Evolutionary conservation across 352 stramenopile species (phyloP), one percentile per base, ranked within the genome.

Genomic region (Globisporangium alternatum): DNA sequence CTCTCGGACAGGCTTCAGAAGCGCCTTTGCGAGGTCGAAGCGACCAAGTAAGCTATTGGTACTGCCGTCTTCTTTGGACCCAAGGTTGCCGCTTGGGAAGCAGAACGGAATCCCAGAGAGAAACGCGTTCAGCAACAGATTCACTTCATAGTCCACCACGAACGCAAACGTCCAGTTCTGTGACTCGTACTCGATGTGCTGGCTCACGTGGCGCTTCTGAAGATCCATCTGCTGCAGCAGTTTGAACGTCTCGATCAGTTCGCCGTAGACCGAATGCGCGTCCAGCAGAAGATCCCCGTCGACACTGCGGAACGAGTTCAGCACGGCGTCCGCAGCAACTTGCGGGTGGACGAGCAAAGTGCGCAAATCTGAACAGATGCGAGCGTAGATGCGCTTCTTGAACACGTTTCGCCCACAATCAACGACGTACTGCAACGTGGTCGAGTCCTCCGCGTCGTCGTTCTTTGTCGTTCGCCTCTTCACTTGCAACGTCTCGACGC

Each of bases 101-200:
- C 79, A 89, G 19, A 75, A 71, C 37, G 80, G 78, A 8, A 92
- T 71, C 0, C 81, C 78, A 13, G 75, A 76, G 13, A 90, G 64
- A 60, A 92, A 90, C 21, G 83, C 78, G 39, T 74, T 77, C 9
- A 92, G 70, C 19, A 95, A 64, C n/a, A 93, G 59, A 57, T 91
- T 91, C 37, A 93, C 69, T 55, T 95, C 86, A 45, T 95, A 93
- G 61, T 91, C 83, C 43, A 89, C 79, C 7, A 95, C 83, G 47
- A 95, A 93, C 25, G 86, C 83, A 63, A 84, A 88, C 12, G 83
- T 90, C 86, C 86, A 95, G 63, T 88, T 89, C 62, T 91, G 76
- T 13, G 82, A 92, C 64, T 93, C 86, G 60, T 86, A 95, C 64
- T 95, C 86, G 61, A 95, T 83, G 69, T 95, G 86, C 9, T 77